Base-by-base conservation (phyloP, 495 filamentous ascomycete genomes). In the Daldinia concentrica region DNA sequence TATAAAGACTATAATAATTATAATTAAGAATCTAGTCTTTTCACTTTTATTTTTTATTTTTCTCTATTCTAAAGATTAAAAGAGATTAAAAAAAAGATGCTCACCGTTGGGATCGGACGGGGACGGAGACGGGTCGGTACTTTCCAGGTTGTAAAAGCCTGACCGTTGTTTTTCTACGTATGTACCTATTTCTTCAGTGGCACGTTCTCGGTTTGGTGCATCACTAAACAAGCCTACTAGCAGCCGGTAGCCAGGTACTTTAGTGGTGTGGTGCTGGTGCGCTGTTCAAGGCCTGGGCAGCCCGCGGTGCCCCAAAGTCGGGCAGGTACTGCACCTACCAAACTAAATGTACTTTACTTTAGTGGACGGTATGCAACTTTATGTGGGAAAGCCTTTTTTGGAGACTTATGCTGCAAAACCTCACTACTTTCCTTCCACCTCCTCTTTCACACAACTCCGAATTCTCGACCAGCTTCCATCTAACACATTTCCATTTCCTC, bases 351-450 rank as follows among this genome's bases (percentile, higher is more conserved):
- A 48, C 62, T 19, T 48, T 58, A 43, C 57, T 43, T 73, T 59
- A 65, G 64, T 68, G 69, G 64, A 60, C 64, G 69, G 58, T 57
- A 64, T 55, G 68, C 75, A 71, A 77, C 66, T 72, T 48, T 69
- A 68, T 72, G 76, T 78, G 73, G 73, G 74, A 67, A 76, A 67
- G 73, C 58, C 67, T 67, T 77, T 75, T 78, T 71, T 69, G 69
- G 72, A 68, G 72, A 78, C 71, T 74, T 56, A 65, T 66, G 62
- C 76, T 74, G 74, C 74, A 78, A 78, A 78, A 78, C 76, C 76
- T 78, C 76, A 71, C 73, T 68, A 36, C 69, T 69, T 58, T 73
- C 75, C 71, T 74, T 78, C 76, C 62, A 76, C 76, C 76, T 78
- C 76, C 76, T 78, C 76, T 74, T 76, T 76, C 71, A 74, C 76